Evolutionary conservation across 163 green algal species (phyloP).

Genomic region (Volvox carteri): DNA sequence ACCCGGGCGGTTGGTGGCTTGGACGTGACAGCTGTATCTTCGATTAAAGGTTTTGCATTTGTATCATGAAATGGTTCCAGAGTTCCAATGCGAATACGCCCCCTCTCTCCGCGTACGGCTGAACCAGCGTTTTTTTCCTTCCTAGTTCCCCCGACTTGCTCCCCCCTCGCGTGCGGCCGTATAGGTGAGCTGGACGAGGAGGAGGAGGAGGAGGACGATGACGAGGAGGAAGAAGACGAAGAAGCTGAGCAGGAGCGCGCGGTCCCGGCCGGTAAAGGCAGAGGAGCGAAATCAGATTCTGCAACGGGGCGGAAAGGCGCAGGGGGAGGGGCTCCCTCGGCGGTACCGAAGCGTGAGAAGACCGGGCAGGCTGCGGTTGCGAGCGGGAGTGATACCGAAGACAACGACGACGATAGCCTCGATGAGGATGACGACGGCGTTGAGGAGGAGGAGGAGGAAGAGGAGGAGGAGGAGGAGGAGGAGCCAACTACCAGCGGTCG

Average conservation of each 20-base stretch:
- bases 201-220: conserved; percentile 12
- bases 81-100: background rate
- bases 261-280: too few species aligned
- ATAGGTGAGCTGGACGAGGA: conserved; percentile 44
- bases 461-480: conserved; percentile 48
- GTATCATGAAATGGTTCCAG: too few species aligned
- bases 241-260: background rate
- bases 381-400: conserved; percentile 23
- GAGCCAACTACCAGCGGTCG: background rate
- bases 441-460: conserved; percentile 47
- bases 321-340: background rate
- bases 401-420: conserved; percentile 34
- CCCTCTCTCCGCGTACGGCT: too few species aligned
- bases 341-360: background rate
- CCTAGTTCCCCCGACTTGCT: too few species aligned
- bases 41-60: too few species aligned
- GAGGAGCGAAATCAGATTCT: too few species aligned
- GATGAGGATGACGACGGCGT: conserved; percentile 57
- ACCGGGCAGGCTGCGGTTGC: background rate
- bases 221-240: conserved; percentile 36
- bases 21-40: too few species aligned
- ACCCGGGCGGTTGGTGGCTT: too few species aligned
- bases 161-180: background rate
- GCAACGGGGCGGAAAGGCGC: too few species aligned
- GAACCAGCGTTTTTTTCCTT: too few species aligned